phyloP scores from a whole-genome alignment of 352 stramenopile species.

The Achlya hypogyna region DNA sequence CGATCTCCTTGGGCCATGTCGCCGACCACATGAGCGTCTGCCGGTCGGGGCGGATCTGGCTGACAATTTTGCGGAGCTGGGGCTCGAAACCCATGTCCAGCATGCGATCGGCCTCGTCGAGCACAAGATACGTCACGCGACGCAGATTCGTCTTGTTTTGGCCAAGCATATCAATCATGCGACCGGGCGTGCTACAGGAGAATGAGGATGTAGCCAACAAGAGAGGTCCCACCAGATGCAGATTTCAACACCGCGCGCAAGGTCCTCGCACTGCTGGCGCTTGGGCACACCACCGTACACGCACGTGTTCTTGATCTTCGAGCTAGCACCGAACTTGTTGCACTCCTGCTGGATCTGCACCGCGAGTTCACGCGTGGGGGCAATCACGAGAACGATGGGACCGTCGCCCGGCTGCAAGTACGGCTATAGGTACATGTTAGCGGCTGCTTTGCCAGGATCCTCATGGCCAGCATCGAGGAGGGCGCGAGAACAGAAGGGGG shows the following conservation, averaged over 20 bases:
- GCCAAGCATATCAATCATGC: conserved; percentile 98
- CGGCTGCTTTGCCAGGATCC: background rate
- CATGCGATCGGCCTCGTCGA: conserved; percentile 98
- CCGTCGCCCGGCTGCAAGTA: conserved; percentile 95
- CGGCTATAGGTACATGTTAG: conserved; percentile 46
- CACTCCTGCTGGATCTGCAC: conserved; percentile 99
- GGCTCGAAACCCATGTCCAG: conserved; percentile 94
- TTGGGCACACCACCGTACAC: conserved; percentile 98
- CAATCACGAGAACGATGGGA: conserved; percentile 97
- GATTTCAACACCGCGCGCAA: conserved; percentile 74
- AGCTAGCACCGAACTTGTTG: conserved; percentile 96
- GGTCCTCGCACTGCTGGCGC: conserved; percentile 78
- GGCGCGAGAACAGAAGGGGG: conserved; percentile 38
- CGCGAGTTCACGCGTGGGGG: conserved; percentile 97
- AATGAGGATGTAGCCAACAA: background rate
- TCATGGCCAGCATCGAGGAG: background rate
- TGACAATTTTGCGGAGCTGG: conserved; percentile 93
- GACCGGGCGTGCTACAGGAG: conserved; percentile 82
- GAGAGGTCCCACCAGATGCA: conserved; percentile 56
- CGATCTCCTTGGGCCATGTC: conserved; percentile 98
- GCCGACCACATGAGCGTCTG: conserved; percentile 99
- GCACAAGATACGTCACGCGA: conserved; percentile 97
- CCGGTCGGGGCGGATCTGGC: conserved; percentile 94
- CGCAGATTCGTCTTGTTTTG: conserved; percentile 93
- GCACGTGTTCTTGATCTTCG: conserved; percentile 98